Base-by-base conservation (phyloP, 768 basidiomycete species). In the Tricholoma flavovirens region DNA sequence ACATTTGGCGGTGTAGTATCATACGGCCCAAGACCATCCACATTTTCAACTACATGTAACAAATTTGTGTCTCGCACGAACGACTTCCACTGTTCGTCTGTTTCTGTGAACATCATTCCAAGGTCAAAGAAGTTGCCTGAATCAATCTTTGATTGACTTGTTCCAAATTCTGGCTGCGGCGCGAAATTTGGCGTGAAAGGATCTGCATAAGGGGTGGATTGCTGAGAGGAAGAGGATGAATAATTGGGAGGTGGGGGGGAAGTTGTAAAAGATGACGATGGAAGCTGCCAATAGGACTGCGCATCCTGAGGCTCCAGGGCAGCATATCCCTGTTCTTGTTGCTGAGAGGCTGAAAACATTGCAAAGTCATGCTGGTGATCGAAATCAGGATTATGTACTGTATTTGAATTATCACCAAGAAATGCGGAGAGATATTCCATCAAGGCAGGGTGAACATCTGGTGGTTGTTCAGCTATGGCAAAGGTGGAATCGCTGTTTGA, bases 1-100 rank as follows among this genome's bases (percentile, higher is more conserved):
- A 32, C 10, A 8, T n/a, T n/a, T n/a, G 30, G 9, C 30, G 30
- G 2, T 32, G 30, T 32, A 8, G n/a, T 30, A 50, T 35, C 49
- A 8, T 50, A 33, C 30, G 19, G n/a, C 21, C 50, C 30, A 5
- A 32, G 30, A 32, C 30, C 30, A 11, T 32, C 56, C 17, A 56
- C 8, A 29, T 50, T 64, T n/a, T 61, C 72, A 60, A 82, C 79
- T 51, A n/a, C n/a, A n/a, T n/a, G n/a, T n/a, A 85, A 61, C 43
- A 86, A 66, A 15, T 82, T 83, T 9, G 82, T 79, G 56, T 84
- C 80, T 36, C 78, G 77, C 78, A 87, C 83, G 60, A 87, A 81
- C 7, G 77, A 76, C 64, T 74, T 77, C 86, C 86, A 88, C 62
- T 82, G 81, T 55, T 85, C 82, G 58, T 84, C 82, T 64, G 84